phyloP scores from a whole-genome alignment of 2,329 filamentous ascomycete genomes.

The Ophiostoma australiae region DNA sequence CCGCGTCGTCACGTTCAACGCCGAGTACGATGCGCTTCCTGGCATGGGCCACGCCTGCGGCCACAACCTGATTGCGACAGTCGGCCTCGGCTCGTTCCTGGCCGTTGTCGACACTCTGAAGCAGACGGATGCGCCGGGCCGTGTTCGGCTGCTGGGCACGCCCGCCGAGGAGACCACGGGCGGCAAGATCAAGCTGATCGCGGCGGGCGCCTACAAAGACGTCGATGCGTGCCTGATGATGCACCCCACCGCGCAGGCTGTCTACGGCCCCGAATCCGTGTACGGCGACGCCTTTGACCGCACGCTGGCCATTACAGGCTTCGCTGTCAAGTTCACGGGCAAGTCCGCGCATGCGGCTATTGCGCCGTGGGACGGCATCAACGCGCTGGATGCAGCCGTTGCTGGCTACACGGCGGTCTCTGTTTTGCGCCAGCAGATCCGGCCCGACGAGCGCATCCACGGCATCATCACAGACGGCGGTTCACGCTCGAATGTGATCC shows the following conservation, averaged over 20 bases:
- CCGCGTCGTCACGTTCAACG: slow-evolving; percentile 27
- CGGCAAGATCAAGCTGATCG: slow-evolving; percentile 42
- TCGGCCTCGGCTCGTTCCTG: slow-evolving; percentile 36
- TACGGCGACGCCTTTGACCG: slow-evolving; percentile 25
- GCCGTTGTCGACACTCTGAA: slow-evolving; percentile 31
- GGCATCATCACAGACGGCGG: slow-evolving; percentile 42
- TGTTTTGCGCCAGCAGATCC: slow-evolving; percentile 44
- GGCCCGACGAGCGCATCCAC: slow-evolving; percentile 45
- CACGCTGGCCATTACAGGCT: slow-evolving; percentile 28
- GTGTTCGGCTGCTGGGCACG: slow-evolving; percentile 37
- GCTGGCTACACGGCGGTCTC: slow-evolving; percentile 37
- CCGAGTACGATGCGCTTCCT: slow-evolving; percentile 32
- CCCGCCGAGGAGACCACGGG: slow-evolving; percentile 42
- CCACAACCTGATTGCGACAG: slow-evolving; percentile 41
- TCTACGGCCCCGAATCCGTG: slow-evolving; percentile 11
- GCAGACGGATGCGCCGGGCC: slow-evolving; percentile 26
- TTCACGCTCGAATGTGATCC: slow-evolving; percentile 38
- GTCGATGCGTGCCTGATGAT: slow-evolving; percentile 39
- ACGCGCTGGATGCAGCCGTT: slow-evolving; percentile 45
- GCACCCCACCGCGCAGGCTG: slow-evolving; percentile 31
- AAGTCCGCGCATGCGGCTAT: slow-evolving; percentile 42
- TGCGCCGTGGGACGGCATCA: slow-evolving; percentile 45
- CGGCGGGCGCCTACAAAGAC: slow-evolving; percentile 39
- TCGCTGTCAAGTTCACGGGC: slow-evolving; percentile 38
- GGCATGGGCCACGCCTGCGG: slow-evolving; percentile 41